phyloP scores from a whole-genome alignment of 2,329 filamentous ascomycete species.

The Nemania sp. region DNA sequence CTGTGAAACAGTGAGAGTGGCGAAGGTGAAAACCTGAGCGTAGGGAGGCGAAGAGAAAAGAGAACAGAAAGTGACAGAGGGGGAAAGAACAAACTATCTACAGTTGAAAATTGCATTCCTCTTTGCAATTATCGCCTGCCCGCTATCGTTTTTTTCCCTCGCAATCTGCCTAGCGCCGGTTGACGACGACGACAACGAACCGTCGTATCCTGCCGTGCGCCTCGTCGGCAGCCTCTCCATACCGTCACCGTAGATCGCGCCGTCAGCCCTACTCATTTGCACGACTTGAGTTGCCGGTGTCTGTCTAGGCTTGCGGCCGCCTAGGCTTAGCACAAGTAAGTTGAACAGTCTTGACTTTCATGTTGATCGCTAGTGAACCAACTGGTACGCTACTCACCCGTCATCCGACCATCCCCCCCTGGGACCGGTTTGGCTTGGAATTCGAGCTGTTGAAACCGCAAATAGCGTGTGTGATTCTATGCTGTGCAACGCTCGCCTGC shows the following conservation, averaged over 20 bases:
- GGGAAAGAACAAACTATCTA: background rate
- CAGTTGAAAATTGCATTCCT: background rate
- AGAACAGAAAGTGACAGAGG: background rate
- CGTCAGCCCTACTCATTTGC: no score
- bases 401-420: slow-evolving; percentile 9
- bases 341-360: slow-evolving; percentile 11
- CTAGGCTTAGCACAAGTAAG: slow-evolving; percentile 41
- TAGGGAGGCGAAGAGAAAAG: slow-evolving; percentile 1
- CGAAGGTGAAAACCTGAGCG: background rate
- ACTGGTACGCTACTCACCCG: background rate
- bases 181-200: no score
- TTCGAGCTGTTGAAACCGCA: background rate
- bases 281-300: slow-evolving; percentile 31
- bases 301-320: slow-evolving; percentile 41
- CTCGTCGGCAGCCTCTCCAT: slow-evolving; percentile 30
- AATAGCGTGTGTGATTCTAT: slow-evolving; percentile 3
- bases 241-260: slow-evolving; percentile 27
- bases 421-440: slow-evolving; percentile 2
- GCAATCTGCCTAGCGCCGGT: no score
- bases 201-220: slow-evolving; percentile 12
- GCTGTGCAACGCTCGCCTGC: slow-evolving; percentile 18
- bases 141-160: slow-evolving; percentile 12
- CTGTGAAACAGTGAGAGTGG: background rate
- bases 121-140: slow-evolving; percentile 26
- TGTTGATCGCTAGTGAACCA: background rate